Evolutionary conservation across 1,139 yeast genomes (phyloP).

Genomic region (Pichia sp.): DNA sequence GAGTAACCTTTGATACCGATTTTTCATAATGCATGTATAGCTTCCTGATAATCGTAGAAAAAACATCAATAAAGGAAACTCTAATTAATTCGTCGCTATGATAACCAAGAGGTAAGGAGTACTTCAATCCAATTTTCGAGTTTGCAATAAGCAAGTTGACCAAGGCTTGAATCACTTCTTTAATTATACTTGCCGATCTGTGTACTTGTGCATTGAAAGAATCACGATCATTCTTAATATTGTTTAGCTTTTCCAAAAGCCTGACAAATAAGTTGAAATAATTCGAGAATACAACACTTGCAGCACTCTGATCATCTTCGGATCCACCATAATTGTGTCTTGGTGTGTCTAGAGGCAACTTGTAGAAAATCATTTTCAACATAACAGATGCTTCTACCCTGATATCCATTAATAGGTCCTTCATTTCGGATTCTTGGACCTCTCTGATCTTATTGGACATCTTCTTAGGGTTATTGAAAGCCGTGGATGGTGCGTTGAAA

Average conservation of each 20-base stretch:
- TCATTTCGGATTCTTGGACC: conserved; percentile 37
- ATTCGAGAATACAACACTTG: conserved; percentile 60
- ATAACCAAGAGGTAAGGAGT: conserved; percentile 73
- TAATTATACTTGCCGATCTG: conserved; percentile 50
- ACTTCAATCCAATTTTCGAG: conserved; percentile 69
- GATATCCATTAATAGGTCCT: conserved; percentile 53
- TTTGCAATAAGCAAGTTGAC: conserved; percentile 67
- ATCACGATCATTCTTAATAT: conserved; percentile 18
- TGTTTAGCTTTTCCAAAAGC: conserved; percentile 56
- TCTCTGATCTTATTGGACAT: conserved; percentile 14
- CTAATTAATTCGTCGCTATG: conserved; percentile 61
- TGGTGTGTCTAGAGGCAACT: conserved; percentile 54
- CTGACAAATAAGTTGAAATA: conserved; percentile 67
- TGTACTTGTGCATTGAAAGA: conserved; percentile 30
- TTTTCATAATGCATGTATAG: conserved; percentile 9
- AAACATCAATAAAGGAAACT: conserved; percentile 68
- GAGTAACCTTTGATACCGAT: conserved; percentile 17
- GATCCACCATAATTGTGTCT: conserved; percentile 14
- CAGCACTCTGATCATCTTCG: conserved; percentile 32
- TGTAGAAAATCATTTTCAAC: conserved; percentile 46
- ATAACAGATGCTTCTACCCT: conserved; percentile 61
- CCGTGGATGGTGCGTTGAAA: conserved; percentile 1
- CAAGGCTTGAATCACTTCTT: conserved; percentile 60
- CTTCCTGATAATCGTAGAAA: conserved; percentile 50
- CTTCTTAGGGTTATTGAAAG: conserved; percentile 2